phyloP scores from a whole-genome alignment of 805 yeast genomes.

The Saitoella complicata region DNA sequence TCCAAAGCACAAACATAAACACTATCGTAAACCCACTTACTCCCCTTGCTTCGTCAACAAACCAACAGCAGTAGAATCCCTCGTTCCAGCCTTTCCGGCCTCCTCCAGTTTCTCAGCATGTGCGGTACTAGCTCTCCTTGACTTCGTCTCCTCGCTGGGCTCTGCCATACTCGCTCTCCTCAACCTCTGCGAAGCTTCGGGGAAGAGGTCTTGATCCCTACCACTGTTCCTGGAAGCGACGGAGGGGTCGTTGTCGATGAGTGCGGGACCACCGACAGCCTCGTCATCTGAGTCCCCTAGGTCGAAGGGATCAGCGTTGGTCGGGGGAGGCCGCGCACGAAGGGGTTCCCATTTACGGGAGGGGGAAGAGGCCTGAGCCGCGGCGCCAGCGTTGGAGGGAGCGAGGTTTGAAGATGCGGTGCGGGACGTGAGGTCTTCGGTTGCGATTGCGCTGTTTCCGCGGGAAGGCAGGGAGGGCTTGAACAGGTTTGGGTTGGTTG shows the following conservation, averaged over 20 bases:
- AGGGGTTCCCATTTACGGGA: slow-evolving; percentile 30
- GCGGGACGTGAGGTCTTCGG: background rate
- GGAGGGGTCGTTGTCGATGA: background rate
- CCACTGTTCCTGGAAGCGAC: too few relatives aligned
- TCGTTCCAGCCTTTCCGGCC: too few relatives aligned
- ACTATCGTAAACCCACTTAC: too few relatives aligned
- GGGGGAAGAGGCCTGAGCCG: slow-evolving; percentile 4
- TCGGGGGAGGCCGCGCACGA: slow-evolving; percentile 25
- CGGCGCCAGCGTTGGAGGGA: background rate
- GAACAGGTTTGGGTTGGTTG: background rate
- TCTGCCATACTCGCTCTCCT: too few relatives aligned
- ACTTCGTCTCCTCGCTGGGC: too few relatives aligned
- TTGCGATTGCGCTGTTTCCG: background rate
- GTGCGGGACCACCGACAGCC: slow-evolving; percentile 9
- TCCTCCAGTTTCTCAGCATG: too few relatives aligned
- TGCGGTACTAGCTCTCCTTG: too few relatives aligned
- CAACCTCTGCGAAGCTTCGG: too few relatives aligned
- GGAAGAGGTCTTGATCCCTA: too few relatives aligned
- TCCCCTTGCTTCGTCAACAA: too few relatives aligned
- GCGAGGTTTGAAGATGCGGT: background rate
- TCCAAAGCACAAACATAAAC: too few relatives aligned
- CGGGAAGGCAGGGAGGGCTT: background rate
- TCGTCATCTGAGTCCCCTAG: slow-evolving; percentile 37
- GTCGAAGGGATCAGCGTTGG: slow-evolving; percentile 32
- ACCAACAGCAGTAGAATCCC: too few relatives aligned